Conservation (phyloP, 1,284 basidiomycete species). For the Cryptococcus wingfieldii region DNA sequence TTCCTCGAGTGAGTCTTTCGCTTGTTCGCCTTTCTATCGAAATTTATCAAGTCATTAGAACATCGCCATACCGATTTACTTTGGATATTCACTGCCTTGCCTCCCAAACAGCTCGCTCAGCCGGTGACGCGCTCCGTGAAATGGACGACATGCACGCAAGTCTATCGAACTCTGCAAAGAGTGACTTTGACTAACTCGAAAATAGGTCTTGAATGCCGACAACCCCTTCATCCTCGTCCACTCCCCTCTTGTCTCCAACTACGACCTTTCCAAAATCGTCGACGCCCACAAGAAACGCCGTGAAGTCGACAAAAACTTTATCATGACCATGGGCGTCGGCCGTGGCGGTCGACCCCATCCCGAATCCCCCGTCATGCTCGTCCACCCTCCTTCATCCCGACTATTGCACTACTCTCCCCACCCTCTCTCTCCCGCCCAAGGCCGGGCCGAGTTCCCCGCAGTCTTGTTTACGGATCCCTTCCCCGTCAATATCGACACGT, state of each 20-base stretch:
- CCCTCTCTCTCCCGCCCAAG: slow-evolving; percentile 37
- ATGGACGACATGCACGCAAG: slow-evolving; percentile 70
- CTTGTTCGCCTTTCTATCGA: not conserved
- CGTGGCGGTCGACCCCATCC: slow-evolving; percentile 47
- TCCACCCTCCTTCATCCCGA: slow-evolving; percentile 44
- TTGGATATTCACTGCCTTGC: slow-evolving; percentile 83
- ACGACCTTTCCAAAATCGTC: slow-evolving; percentile 84
- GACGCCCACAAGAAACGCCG: slow-evolving; percentile 82
- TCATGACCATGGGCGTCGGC: slow-evolving; percentile 88
- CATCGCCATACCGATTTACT: slow-evolving; percentile 55
- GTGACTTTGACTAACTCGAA: slow-evolving; percentile 1
- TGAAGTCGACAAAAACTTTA: slow-evolving; percentile 81
- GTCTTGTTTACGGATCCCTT: slow-evolving; percentile 54
- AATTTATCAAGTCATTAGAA: slow-evolving; percentile 12
- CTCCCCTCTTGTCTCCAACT: slow-evolving; percentile 90
- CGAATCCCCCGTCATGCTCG: slow-evolving; percentile 49
- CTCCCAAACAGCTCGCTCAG: slow-evolving; percentile 81
- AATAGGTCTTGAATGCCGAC: slow-evolving; percentile 80
- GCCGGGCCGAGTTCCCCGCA: slow-evolving; percentile 42
- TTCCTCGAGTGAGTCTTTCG: slow-evolving; percentile 65
- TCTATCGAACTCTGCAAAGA: not conserved
- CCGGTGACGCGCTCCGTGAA: slow-evolving; percentile 94
- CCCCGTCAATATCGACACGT: slow-evolving; percentile 52
- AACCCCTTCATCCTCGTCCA: slow-evolving; percentile 78
- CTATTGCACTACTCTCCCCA: slow-evolving; percentile 46